Evolutionary conservation across 1,284 basidiomycete genomes (phyloP).

Genomic region (Naganishia sp.): DNA sequence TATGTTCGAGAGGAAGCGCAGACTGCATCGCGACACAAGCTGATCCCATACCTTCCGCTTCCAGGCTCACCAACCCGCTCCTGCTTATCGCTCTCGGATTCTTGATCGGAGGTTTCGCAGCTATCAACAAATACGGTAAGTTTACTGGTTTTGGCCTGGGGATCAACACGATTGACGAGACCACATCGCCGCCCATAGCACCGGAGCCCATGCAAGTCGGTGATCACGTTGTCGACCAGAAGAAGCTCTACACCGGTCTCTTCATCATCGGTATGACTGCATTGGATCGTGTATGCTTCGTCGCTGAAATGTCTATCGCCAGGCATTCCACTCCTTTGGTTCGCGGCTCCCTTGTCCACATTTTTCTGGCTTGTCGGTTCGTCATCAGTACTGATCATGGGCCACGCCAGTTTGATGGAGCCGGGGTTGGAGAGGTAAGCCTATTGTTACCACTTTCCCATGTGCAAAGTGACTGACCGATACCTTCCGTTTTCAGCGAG

Average conservation of each 20-base stretch:
- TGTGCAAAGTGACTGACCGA: neutral
- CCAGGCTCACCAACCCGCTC: constrained; percentile 70
- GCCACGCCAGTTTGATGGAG: constrained; percentile 60
- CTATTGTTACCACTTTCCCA: neutral
- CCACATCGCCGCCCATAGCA: constrained; percentile 32
- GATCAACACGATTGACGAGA: neutral
- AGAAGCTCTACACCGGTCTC: constrained; percentile 65
- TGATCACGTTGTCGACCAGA: constrained; percentile 57
- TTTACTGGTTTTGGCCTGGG: constrained; percentile 32
- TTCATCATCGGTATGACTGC: constrained; percentile 48
- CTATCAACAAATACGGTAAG: constrained; percentile 88
- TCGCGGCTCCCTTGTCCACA: constrained; percentile 52
- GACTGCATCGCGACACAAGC: neutral
- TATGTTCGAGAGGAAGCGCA: constrained; percentile 55
- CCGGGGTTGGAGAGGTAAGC: constrained; percentile 56
- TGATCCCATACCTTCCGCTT: neutral
- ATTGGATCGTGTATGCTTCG: neutral
- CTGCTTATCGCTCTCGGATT: constrained; percentile 83
- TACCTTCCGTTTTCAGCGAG: constrained; percentile 26
- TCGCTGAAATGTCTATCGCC: neutral
- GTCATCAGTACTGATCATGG: constrained; percentile 55
- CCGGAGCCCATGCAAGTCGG: constrained; percentile 56
- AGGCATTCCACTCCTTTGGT: constrained; percentile 53
- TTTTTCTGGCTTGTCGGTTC: constrained; percentile 55
- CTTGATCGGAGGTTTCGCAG: constrained; percentile 86